Evolutionary conservation across 108 stramenopile species (phyloP).

Genomic region (Pseudonitzschia delicatissima): DNA sequence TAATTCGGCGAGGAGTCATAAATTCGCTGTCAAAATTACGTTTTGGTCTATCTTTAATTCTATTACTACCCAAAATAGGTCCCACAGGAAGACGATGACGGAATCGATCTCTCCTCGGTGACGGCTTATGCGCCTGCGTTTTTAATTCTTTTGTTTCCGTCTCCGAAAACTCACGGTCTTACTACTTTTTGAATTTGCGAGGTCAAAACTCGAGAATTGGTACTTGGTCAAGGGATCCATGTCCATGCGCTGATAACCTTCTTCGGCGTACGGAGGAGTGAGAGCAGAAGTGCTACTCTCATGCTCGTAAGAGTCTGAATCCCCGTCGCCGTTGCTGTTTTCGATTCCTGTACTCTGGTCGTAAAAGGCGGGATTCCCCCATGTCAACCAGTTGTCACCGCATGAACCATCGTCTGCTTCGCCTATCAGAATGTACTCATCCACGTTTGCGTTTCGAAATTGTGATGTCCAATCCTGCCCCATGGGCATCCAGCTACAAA

Average conservation of each 20-base stretch:
- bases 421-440: slow-evolving; percentile 85
- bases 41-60: no score
- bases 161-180: slow-evolving; percentile 73
- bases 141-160: not conserved
- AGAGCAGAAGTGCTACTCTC: not conserved
- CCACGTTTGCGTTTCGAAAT: slow-evolving; percentile 55
- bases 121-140: not conserved
- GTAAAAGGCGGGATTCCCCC: slow-evolving; percentile 63
- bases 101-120: no score
- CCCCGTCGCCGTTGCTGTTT: slow-evolving; percentile 8
- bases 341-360: not conserved
- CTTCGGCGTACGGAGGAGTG: slow-evolving; percentile 42
- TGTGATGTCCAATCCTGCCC: slow-evolving; percentile 69
- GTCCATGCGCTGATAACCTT: slow-evolving; percentile 69
- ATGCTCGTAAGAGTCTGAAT: not conserved
- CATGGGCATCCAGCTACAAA: slow-evolving; percentile 88
- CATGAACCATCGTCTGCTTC: slow-evolving; percentile 80
- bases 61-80: no score
- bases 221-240: slow-evolving; percentile 46
- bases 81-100: no score
- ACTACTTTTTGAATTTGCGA: slow-evolving; percentile 46
- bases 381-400: slow-evolving; percentile 79
- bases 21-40: no score
- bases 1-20: no score
- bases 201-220: slow-evolving; percentile 82